phyloP scores from a whole-genome alignment of 2,329 filamentous ascomycete genomes.

The Cladosporium sp. region DNA sequence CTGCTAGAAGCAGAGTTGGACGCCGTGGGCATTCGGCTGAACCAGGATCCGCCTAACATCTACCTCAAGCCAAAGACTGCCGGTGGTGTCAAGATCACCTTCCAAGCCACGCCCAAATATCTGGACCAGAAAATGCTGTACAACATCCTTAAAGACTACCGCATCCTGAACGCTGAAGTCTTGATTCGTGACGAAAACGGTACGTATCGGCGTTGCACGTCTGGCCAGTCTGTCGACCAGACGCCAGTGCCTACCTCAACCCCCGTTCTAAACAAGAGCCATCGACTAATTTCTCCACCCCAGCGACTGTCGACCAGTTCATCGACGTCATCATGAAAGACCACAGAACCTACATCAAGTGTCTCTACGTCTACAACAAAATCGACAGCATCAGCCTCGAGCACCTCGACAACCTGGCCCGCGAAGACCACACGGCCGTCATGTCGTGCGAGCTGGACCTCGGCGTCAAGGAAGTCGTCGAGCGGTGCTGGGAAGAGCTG shows the following conservation, averaged over 20 bases:
- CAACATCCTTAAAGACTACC: slow-evolving; percentile 98
- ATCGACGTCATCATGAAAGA: slow-evolving; percentile 99
- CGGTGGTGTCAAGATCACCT: slow-evolving; percentile 98
- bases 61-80: slow-evolving; percentile 95
- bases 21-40: slow-evolving; percentile 90
- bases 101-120: slow-evolving; percentile 82
- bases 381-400: slow-evolving; percentile 93
- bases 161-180: slow-evolving; percentile 96
- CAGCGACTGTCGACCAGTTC: slow-evolving; percentile 92
- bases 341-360: slow-evolving; percentile 93
- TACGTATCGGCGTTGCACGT: slow-evolving; percentile 32
- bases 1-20: slow-evolving; percentile 90
- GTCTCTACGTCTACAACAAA: slow-evolving; percentile 99
- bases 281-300: neutral
- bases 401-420: slow-evolving; percentile 86
- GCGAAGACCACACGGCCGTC: slow-evolving; percentile 90
- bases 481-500: slow-evolving; percentile 92
- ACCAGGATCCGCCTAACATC: slow-evolving; percentile 94
- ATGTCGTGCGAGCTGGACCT: slow-evolving; percentile 98
- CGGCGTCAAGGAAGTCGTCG: slow-evolving; percentile 89
- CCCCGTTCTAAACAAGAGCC: too few relatives aligned
- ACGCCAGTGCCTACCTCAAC: neutral
- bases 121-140: slow-evolving; percentile 98
- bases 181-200: slow-evolving; percentile 88
- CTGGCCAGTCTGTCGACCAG: neutral